Evolutionary conservation across 2,329 filamentous ascomycete species (phyloP), one percentile per base, ranked within the genome.

Genomic region (Trichoderma guizhouense): DNA sequence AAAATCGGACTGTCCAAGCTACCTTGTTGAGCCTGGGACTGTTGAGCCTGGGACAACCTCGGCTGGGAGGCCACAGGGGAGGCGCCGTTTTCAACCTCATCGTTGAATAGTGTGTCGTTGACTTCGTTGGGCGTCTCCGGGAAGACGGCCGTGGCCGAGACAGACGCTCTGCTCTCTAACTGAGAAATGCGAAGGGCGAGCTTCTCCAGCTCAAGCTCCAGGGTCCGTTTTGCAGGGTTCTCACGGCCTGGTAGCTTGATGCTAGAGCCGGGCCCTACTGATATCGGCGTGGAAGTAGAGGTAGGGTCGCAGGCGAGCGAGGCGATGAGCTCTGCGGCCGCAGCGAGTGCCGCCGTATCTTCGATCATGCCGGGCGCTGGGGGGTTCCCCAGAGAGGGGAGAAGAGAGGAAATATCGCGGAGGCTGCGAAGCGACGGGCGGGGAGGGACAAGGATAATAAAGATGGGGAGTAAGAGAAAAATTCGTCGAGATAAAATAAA

Each of bases 91-190:
- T 88, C 82, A 73, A 86, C 83, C 71, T 87, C 87, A 76, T 89
- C 87, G 78, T 85, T 85, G 79, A 91, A 89, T 58, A 91, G 86
- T 75, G 90, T 91, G 78, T 89, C 88, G 76, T 86, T 85, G 65
- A 87, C 88, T 83, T 96, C 93, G 80, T 91, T 94, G 62, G 94
- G 93, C 11, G 93, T 96, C 79, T 95, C 91, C 76, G 94, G 94
- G 77, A 95, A 88, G 71, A 87, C 84, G 75, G 87, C 86, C 72
- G 87, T 81, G 72, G 87, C 86, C 72, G 87, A 82, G 71, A 87
- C 84, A 78, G 88, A 89, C 75, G 93, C 92, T 83, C 92, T 92
- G 76, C 90, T 89, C 85, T 98, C 95, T 76, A 98, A 89, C 75
- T 91, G 90, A 75, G 94, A 92, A 76, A 98, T 90, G 76, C 96